These are phyloP conservation scores for Exophiala bonariae DNA, from an alignment of 2,329 filamentous ascomycete genomes.

Conservation along the genomic window DNA sequence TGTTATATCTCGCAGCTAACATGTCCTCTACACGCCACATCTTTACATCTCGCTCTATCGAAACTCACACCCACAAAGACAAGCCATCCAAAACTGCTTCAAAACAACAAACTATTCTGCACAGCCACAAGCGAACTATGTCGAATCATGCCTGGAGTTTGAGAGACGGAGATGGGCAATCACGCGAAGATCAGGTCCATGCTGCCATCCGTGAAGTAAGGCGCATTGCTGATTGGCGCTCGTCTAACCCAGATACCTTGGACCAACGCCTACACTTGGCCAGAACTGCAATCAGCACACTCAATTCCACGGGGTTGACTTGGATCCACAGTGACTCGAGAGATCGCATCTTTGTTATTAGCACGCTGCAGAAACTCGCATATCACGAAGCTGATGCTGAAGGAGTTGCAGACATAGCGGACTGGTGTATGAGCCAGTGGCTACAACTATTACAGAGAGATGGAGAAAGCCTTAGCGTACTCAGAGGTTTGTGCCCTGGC, in stretches of 20 bases:
- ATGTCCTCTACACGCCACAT: no score
- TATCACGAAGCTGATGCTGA: slow-evolving; percentile 51
- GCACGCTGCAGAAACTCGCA: slow-evolving; percentile 47
- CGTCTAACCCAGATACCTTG: slow-evolving; percentile 9
- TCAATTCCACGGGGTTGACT: slow-evolving; percentile 15
- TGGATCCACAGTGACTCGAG: slow-evolving; percentile 7
- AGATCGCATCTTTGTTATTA: slow-evolving; percentile 19
- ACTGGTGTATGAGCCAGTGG: slow-evolving; percentile 52
- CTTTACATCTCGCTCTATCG: no score
- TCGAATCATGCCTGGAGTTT: slow-evolving; percentile 1
- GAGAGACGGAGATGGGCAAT: slow-evolving; percentile 5
- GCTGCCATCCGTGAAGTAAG: slow-evolving; percentile 13
- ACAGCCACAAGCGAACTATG: slow-evolving; percentile 8
- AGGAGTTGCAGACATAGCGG: slow-evolving; percentile 45
- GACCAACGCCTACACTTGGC: slow-evolving; percentile 13
- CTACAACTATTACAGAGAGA: slow-evolving; percentile 46
- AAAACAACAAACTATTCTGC: neutral
- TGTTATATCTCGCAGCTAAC: no score
- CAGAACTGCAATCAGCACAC: slow-evolving; percentile 13
- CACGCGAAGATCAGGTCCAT: slow-evolving; percentile 10
- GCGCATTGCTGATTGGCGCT: slow-evolving; percentile 11
- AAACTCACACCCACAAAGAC: no score
- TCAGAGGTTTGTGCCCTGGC: slow-evolving; percentile 39
- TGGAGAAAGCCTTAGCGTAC: slow-evolving; percentile 43
- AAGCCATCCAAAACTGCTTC: no score